Base-by-base conservation (phyloP, 2,329 filamentous ascomycete species). In the Phyllosticta citriasiana region DNA sequence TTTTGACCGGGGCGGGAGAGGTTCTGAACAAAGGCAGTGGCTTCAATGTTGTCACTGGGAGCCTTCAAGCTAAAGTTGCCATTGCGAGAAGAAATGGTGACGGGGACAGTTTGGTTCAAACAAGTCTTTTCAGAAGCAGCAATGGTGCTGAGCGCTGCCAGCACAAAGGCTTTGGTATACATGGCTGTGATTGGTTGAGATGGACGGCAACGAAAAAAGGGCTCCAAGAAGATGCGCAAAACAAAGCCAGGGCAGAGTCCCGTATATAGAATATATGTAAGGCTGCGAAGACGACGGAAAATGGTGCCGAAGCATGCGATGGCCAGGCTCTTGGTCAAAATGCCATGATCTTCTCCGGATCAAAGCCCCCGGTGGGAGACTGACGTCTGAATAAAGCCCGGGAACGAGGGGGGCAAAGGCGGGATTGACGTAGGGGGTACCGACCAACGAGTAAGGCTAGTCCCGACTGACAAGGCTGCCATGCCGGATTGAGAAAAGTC, bases 1-100 rank as follows among this genome's bases (percentile, higher is more conserved):
- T 85, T 82, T 53, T 73, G 67, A n/a, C 79, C 79, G 53, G 80
- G 78, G 47, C 75, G 73, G 2, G 76, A 75, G n/a, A 80, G 62
- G 60, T 79, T 75, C 59, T 85, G 72, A 30, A 80, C 71, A 65
- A 87, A 83, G 63, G 81, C 77, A 12, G 81, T 81, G 1, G 81
- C 80, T 2, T 87, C 83, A 35, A 84, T 76, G 65, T 84, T 80
- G 70, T 40, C 24, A 33, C 47, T 55, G 9, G 60, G 60, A 12
- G 52, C 54, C 10, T 25, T 25, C 27, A 55, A 16, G 24, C 24
- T 27, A 14, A 57, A 61, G 12, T 27, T 33, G 30, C 50, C 55
- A 53, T 57, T 61, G 25, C 55, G 60, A 7, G 60, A 19, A n/a
- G 53, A 51, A 12, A 61, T 57, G 24, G 56, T 56, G 14, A 61